Conservation (phyloP, 2,329 filamentous ascomycete genomes). For the Diaporthe citriasiana region DNA sequence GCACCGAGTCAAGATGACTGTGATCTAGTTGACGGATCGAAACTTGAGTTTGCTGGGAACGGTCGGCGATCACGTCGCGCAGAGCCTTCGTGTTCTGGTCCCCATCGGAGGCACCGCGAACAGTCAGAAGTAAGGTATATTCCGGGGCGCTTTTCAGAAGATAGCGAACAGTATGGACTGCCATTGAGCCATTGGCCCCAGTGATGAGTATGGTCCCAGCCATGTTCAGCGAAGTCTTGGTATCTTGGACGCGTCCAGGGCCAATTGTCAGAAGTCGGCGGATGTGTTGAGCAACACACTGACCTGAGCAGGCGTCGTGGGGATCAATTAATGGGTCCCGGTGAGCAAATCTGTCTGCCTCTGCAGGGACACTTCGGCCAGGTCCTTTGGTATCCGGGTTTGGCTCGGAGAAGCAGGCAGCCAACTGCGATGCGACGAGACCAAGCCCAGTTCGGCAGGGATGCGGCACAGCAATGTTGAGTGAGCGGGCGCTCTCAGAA, state of each 20-base stretch:
- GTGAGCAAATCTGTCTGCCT: too few relatives aligned
- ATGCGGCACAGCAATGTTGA: too few relatives aligned
- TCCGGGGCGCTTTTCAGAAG: constrained; percentile 37
- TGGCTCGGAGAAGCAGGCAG: not conserved
- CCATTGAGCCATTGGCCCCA: constrained; percentile 56
- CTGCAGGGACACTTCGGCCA: too few relatives aligned
- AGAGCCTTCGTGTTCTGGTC: constrained; percentile 50
- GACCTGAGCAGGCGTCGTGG: not conserved
- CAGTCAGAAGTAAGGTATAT: constrained; percentile 51
- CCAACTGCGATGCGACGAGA: not conserved
- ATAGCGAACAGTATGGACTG: constrained; percentile 54
- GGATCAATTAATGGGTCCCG: too few relatives aligned
- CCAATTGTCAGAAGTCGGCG: not conserved
- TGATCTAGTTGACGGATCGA: constrained; percentile 55
- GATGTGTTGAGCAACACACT: not conserved
- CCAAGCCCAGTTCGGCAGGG: too few relatives aligned
- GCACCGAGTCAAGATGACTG: constrained; percentile 51
- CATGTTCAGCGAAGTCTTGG: constrained; percentile 44
- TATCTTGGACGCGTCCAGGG: not conserved
- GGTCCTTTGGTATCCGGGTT: too few relatives aligned
- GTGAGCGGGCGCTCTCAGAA: too few relatives aligned
- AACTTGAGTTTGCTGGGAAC: constrained; percentile 57
- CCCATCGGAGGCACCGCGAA: constrained; percentile 49
- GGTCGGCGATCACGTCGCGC: constrained; percentile 49
- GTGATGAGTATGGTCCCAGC: constrained; percentile 54